Conservation (phyloP, 495 filamentous ascomycete species). For the Parathielavia hyrcaniae region DNA sequence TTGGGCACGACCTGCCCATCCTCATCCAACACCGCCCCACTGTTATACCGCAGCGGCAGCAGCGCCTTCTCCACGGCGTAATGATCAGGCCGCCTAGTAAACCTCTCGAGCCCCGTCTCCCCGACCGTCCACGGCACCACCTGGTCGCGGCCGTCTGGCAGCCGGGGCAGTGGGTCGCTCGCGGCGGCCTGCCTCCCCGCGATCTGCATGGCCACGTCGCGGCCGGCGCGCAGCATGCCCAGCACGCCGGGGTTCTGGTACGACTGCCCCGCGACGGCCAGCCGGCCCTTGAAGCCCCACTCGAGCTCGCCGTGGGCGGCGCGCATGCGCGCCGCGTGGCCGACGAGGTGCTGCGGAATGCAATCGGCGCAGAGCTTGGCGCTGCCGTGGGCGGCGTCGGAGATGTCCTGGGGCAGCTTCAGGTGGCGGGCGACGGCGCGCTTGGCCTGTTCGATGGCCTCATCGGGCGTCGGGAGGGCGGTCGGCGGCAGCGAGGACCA, state of each 20-base stretch:
- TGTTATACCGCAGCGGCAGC: slow-evolving; percentile 12
- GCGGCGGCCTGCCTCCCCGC: slow-evolving; percentile 11
- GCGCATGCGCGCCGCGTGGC: slow-evolving; percentile 61
- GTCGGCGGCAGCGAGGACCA: slow-evolving; percentile 58
- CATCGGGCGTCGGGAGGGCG: slow-evolving; percentile 52
- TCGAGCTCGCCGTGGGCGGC: slow-evolving; percentile 51
- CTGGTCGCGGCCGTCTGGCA: no score
- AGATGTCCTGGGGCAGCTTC: slow-evolving; percentile 45
- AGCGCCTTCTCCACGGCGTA: not conserved
- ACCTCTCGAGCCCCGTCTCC: slow-evolving; percentile 34
- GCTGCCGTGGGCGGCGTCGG: slow-evolving; percentile 49
- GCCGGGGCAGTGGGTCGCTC: no score
- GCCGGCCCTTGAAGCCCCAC: slow-evolving; percentile 51
- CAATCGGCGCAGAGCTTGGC: slow-evolving; percentile 65
- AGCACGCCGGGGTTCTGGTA: slow-evolving; percentile 49
- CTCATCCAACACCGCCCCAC: slow-evolving; percentile 7
- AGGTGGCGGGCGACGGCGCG: slow-evolving; percentile 67
- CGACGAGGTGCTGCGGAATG: slow-evolving; percentile 83
- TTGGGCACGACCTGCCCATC: not conserved
- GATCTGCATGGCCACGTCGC: slow-evolving; percentile 32
- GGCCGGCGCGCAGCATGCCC: slow-evolving; percentile 36
- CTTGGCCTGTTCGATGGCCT: slow-evolving; percentile 62
- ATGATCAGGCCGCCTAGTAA: slow-evolving; percentile 11
- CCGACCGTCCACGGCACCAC: slow-evolving; percentile 19
- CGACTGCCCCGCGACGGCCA: slow-evolving; percentile 74